phyloP scores from a whole-genome alignment of 768 basidiomycete species.

The Tylopilus subfusipes region DNA sequence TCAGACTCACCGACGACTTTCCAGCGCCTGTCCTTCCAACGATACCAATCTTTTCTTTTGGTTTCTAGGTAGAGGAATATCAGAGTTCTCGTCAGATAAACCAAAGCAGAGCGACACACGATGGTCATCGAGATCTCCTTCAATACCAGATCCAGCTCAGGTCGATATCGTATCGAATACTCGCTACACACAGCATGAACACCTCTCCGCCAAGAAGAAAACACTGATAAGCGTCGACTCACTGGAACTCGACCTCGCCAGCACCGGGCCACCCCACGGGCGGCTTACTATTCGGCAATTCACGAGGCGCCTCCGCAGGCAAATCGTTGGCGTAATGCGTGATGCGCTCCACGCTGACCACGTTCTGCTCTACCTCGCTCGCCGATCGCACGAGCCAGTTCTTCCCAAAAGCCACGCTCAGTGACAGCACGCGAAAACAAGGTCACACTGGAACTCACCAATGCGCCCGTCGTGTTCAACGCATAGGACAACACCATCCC shows the following conservation, averaged over 20 bases:
- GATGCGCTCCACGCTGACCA: constrained; percentile 87
- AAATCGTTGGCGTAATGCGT: constrained; percentile 72
- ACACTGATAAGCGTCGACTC: constrained; percentile 22
- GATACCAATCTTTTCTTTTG: constrained; percentile 87
- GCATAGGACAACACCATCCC: constrained; percentile 86
- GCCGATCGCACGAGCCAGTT: constrained; percentile 82
- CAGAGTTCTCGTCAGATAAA: background rate
- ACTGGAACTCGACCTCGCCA: constrained; percentile 74
- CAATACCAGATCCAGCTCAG: constrained; percentile 77
- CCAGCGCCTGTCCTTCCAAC: constrained; percentile 80
- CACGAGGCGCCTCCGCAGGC: constrained; percentile 68
- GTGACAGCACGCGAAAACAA: background rate
- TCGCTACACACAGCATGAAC: constrained; percentile 36
- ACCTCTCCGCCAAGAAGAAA: background rate
- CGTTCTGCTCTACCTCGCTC: constrained; percentile 87
- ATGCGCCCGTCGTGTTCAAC: constrained; percentile 73
- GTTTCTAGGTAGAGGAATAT: constrained; percentile 43
- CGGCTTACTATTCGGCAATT: constrained; percentile 58
- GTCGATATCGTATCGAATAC: constrained; percentile 77
- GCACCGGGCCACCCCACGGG: constrained; percentile 62
- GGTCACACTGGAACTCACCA: constrained; percentile 47
- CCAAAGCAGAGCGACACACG: constrained; percentile 34
- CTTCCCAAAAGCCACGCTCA: constrained; percentile 31
- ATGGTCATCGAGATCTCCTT: constrained; percentile 69
- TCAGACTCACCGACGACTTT: constrained; percentile 61